Percentiles rank a stretch among this genome's conserved stretches.
Conservation (phyloP, 768 basidiomycete species). For the Lactarius vividus region DNA sequence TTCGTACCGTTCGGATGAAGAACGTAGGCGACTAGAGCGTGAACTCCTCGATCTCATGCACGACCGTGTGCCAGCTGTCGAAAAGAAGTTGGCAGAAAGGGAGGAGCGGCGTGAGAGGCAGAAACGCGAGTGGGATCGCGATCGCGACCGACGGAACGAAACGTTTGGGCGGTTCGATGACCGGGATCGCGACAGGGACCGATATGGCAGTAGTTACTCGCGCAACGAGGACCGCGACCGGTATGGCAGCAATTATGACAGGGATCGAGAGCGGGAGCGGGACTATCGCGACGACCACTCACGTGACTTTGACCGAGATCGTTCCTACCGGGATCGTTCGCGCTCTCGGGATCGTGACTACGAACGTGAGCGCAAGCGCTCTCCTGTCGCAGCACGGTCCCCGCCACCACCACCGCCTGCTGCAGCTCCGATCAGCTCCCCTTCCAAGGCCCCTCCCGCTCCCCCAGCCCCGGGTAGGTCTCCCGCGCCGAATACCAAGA, state of each 20-base stretch:
- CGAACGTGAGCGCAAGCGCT: constrained; percentile 36
- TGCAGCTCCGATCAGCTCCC: constrained; percentile 40
- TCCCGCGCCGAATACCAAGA: constrained; percentile 59
- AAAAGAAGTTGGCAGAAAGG: constrained; percentile 74
- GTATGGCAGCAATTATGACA: constrained; percentile 41
- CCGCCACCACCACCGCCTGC: constrained; percentile 52
- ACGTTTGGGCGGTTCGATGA: constrained; percentile 69
- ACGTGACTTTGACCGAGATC: constrained; percentile 45
- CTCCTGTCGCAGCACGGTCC: constrained; percentile 40
- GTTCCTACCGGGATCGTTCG: constrained; percentile 33
- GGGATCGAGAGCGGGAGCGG: constrained; percentile 40
- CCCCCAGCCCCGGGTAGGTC: constrained; percentile 55
- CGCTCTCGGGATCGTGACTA: constrained; percentile 31
- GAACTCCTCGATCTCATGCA: constrained; percentile 85
- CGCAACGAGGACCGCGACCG: constrained; percentile 37
- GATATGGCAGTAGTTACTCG: constrained; percentile 33
- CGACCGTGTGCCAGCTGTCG: constrained; percentile 87
- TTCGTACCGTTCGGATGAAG: constrained; percentile 74
- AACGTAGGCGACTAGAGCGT: constrained; percentile 80
- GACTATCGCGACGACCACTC: constrained; percentile 39
- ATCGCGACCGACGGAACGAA: constrained; percentile 83
- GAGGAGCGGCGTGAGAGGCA: constrained; percentile 77
- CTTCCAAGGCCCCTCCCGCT: constrained; percentile 46
- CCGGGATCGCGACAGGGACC: constrained; percentile 36
- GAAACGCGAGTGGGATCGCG: constrained; percentile 71